Conservation (phyloP, 2,329 filamentous ascomycete species). For the Botryotinia calthae region DNA sequence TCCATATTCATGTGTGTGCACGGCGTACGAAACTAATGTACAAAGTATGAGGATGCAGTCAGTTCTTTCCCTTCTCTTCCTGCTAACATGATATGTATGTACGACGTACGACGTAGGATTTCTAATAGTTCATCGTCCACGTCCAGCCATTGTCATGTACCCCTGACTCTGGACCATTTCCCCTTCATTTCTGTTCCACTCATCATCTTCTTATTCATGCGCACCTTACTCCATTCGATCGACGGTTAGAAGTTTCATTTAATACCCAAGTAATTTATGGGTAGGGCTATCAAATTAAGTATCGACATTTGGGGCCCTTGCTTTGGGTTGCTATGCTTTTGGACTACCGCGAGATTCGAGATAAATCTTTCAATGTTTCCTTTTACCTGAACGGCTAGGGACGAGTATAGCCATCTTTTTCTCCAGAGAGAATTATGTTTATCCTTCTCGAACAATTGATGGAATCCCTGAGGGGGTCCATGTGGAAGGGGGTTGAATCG, state of each 20-base stretch:
- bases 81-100: background rate
- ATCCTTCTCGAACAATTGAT: constrained; percentile 15
- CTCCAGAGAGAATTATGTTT: background rate
- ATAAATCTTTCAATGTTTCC: background rate
- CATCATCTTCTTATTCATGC: background rate
- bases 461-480: constrained; percentile 2
- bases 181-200: constrained; percentile 7
- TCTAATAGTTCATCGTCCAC: background rate
- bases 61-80: background rate
- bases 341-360: background rate
- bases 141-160: constrained; percentile 12
- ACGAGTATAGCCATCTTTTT: background rate
- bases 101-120: background rate
- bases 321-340: background rate
- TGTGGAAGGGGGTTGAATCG: background rate
- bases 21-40: background rate
- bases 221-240: constrained; percentile 2
- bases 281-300: constrained; percentile 12
- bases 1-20: background rate
- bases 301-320: background rate
- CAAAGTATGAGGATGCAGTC: background rate
- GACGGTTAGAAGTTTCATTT: constrained; percentile 12
- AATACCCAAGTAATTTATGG: background rate
- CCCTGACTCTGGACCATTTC: constrained; percentile 16
- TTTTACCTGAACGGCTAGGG: background rate